Evolutionary conservation across 495 filamentous ascomycete species (phyloP).

Genomic region (Cercophora scortea): DNA sequence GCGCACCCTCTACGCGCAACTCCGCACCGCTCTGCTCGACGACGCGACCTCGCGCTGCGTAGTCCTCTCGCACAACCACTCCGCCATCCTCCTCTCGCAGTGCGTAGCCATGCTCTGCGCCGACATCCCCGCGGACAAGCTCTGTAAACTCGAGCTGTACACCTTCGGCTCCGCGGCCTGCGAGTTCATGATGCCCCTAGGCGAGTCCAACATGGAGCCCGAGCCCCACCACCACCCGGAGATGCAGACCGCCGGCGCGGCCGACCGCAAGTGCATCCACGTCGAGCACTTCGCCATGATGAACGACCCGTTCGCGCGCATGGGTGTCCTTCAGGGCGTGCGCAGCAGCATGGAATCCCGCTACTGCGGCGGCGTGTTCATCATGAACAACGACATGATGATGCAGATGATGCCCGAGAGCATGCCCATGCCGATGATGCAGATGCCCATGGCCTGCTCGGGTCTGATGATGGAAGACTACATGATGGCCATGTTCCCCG

Average conservation of each 20-base stretch:
- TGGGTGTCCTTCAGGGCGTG: constrained; percentile 27
- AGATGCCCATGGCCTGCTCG: not conserved
- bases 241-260: constrained; percentile 1
- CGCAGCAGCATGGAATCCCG: constrained; percentile 23
- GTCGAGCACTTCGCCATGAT: constrained; percentile 32
- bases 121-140: constrained; percentile 25
- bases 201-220: constrained; percentile 7
- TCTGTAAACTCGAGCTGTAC: constrained; percentile 35
- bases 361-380: constrained; percentile 29
- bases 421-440: not conserved
- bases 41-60: constrained; percentile 26
- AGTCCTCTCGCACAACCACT: constrained; percentile 28
- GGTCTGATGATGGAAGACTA: constrained; percentile 21
- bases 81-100: constrained; percentile 24
- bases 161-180: constrained; percentile 33
- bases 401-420: not conserved
- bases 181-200: constrained; percentile 30
- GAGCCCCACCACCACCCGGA: constrained; percentile 1
- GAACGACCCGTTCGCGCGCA: constrained; percentile 26
- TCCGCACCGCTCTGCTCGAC: constrained; percentile 26
- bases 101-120: constrained; percentile 27
- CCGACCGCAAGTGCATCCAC: constrained; percentile 11
- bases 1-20: constrained; percentile 21
- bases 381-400: constrained; percentile 12
- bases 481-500: constrained; percentile 19